phyloP scores from a whole-genome alignment of 176 grass and related monocot genomes.

The Oryza nivara region DNA sequence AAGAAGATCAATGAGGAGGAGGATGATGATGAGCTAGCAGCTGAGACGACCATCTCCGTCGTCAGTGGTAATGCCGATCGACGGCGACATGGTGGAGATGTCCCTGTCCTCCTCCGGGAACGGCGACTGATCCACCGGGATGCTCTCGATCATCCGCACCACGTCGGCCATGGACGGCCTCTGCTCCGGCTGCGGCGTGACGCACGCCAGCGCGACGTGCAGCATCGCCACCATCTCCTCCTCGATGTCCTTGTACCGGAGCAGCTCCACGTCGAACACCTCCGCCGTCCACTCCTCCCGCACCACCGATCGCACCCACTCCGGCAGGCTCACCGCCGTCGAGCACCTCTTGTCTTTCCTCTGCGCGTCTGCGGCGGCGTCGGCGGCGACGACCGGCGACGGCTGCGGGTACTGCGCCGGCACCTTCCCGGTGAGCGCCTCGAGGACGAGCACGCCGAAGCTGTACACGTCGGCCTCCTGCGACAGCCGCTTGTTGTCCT shows the following conservation, averaged over 20 bases:
- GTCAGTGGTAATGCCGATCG: constrained; percentile 55
- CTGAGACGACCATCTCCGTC: constrained; percentile 50
- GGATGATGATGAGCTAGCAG: constrained; percentile 33
- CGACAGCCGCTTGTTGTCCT: constrained; percentile 55
- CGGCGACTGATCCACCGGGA: constrained; percentile 60
- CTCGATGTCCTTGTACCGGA: constrained; percentile 77
- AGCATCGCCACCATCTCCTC: constrained; percentile 88
- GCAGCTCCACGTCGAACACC: constrained; percentile 87
- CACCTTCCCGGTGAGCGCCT: constrained; percentile 66
- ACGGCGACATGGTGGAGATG: constrained; percentile 46
- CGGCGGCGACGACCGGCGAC: background rate
- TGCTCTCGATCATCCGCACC: constrained; percentile 79
- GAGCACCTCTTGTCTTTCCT: constrained; percentile 35
- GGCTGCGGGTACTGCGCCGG: constrained; percentile 49
- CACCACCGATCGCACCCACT: constrained; percentile 86
- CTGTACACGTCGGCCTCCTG: constrained; percentile 82
- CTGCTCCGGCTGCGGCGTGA: constrained; percentile 55
- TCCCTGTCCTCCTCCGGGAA: constrained; percentile 53
- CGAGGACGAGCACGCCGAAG: constrained; percentile 80
- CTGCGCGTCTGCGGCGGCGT: background rate
- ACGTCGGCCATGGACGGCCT: constrained; percentile 68
- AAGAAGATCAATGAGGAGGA: background rate
- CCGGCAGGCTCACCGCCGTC: constrained; percentile 38
- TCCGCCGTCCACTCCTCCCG: constrained; percentile 84
- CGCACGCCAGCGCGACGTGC: constrained; percentile 70